Evolutionary conservation across 441 rosid genomes (phyloP).

Genomic region (Capsella rubella): DNA sequence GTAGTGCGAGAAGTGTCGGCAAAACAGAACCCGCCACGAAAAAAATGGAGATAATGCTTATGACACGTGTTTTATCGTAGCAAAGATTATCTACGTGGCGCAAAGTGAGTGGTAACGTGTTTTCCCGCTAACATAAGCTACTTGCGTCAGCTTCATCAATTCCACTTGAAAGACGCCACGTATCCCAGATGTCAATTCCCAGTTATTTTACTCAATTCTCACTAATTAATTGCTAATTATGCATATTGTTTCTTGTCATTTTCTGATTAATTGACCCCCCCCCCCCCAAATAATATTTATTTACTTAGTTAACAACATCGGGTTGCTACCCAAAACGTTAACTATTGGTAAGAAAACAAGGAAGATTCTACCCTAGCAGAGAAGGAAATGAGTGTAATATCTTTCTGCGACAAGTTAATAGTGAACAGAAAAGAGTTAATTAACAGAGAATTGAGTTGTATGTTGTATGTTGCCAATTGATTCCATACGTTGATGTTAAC

Average conservation of each 20-base stretch:
- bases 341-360: too few relatives aligned
- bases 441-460: too few relatives aligned
- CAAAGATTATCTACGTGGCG: constrained; percentile 25
- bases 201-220: background rate
- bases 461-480: too few relatives aligned
- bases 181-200: constrained; percentile 2
- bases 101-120: background rate
- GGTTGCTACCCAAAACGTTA: too few relatives aligned
- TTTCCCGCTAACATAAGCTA: constrained; percentile 35
- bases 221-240: background rate
- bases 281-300: background rate
- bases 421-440: too few relatives aligned
- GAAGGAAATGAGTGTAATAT: too few relatives aligned
- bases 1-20: constrained; percentile 40
- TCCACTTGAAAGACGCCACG: constrained; percentile 33
- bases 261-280: background rate
- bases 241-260: background rate
- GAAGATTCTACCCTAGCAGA: too few relatives aligned
- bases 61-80: constrained; percentile 25
- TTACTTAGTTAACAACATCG: too few relatives aligned
- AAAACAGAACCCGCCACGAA: constrained; percentile 34
- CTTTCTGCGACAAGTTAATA: too few relatives aligned
- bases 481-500: too few relatives aligned
- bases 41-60: constrained; percentile 25
- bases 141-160: constrained; percentile 35